Conservation (phyloP, 2,329 filamentous ascomycete species). For the Monilinia aucupariae region DNA sequence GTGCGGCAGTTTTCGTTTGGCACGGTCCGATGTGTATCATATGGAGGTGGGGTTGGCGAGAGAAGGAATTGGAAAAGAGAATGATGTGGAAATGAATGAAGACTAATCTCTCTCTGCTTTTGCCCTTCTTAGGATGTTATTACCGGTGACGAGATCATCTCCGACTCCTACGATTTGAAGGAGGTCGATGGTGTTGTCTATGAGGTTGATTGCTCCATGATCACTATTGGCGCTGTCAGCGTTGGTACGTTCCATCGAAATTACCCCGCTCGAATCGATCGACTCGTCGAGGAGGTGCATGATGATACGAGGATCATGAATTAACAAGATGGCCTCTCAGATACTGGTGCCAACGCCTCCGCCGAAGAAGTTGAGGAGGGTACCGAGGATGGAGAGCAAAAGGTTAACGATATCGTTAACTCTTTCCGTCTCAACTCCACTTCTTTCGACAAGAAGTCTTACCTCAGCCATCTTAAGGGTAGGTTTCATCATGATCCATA, state of each 20-base stretch:
- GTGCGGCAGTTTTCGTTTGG: conserved; percentile 2
- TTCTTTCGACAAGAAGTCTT: conserved; percentile 80
- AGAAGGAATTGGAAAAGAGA: neutral
- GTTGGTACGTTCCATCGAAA: conserved; percentile 50
- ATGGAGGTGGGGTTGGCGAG: conserved; percentile 2
- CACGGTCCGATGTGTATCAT: neutral
- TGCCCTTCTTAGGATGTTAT: conserved; percentile 66
- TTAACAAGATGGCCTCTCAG: conserved; percentile 38
- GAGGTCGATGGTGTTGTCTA: conserved; percentile 73
- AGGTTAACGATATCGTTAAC: conserved; percentile 89
- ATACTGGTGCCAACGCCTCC: conserved; percentile 93
- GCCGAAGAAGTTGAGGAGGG: conserved; percentile 74
- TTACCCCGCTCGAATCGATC: conserved; percentile 9
- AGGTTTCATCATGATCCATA: conserved; percentile 32
- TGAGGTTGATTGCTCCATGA: conserved; percentile 89
- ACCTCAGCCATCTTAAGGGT: conserved; percentile 82
- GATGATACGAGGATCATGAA: neutral
- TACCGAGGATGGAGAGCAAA: conserved; percentile 61
- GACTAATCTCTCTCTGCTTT: conserved; percentile 13
- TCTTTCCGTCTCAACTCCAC: conserved; percentile 83
- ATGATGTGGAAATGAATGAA: conserved; percentile 6
- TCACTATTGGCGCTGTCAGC: conserved; percentile 68
- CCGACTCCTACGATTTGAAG: conserved; percentile 85
- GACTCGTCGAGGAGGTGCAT: neutral
- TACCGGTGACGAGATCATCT: conserved; percentile 91